Conservation (phyloP, 108 stramenopile species). For the Fragilaria radians region DNA sequence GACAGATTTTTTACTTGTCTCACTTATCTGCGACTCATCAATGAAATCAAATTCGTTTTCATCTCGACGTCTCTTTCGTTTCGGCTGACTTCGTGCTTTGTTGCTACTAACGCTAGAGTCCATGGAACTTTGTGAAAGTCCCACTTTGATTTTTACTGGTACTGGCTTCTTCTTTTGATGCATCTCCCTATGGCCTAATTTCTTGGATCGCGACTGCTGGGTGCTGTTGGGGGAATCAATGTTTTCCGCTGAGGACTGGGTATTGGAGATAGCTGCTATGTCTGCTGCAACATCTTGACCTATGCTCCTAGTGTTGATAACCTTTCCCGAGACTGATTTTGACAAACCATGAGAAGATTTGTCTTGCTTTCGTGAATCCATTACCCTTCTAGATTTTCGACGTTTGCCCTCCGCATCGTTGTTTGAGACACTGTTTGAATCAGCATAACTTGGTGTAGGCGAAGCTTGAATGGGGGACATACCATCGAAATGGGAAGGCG, state of each 20-base stretch:
- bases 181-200: neutral
- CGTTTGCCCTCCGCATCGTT: neutral
- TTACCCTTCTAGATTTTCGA: neutral
- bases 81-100: neutral
- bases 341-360: neutral
- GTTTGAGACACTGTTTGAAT: neutral
- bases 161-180: neutral
- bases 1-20: too few relatives aligned
- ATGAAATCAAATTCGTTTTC: neutral
- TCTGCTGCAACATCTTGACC: too few relatives aligned
- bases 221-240: neutral
- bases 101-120: neutral
- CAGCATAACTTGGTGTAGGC: neutral
- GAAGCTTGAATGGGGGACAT: slow-evolving; percentile 21
- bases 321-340: neutral
- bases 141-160: neutral
- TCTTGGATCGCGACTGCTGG: neutral
- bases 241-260: neutral
- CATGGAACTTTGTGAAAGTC: neutral
- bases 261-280: neutral
- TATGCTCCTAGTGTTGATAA: neutral
- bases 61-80: neutral
- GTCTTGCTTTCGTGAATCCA: neutral
- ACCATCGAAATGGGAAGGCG: slow-evolving; percentile 12
- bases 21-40: too few relatives aligned